A percentile compares a stretch with the other conserved stretches of the same genome.
Conservation (phyloP, 2,329 filamentous ascomycete species). For the Cercospora zeae-maydis region DNA sequence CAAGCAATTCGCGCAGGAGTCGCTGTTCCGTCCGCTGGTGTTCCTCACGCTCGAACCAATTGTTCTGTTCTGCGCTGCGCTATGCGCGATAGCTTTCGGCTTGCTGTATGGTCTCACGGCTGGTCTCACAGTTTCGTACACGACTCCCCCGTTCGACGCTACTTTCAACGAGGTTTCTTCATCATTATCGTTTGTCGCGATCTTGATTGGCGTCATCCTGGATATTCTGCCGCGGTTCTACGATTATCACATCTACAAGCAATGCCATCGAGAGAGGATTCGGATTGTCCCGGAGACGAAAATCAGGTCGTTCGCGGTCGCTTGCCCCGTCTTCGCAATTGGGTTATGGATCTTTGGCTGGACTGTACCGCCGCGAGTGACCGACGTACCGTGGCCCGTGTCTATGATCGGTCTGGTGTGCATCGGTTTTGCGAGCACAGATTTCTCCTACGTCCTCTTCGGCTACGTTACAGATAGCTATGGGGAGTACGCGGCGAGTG, state of each 20-base stretch:
- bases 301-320: conserved; percentile 25
- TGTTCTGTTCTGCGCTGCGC: conserved; percentile 41
- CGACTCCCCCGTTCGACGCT: conserved; percentile 28
- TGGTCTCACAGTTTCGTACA: conserved; percentile 23
- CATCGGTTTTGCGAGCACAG: conserved; percentile 27
- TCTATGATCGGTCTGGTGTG: conserved; percentile 28
- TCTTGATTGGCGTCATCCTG: conserved; percentile 40
- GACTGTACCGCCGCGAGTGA: conserved; percentile 22
- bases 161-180: conserved; percentile 42
- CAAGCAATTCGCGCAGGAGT: conserved; percentile 38
- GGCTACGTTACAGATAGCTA: conserved; percentile 65
- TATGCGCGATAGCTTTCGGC: conserved; percentile 24
- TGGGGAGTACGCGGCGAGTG: conserved; percentile 57
- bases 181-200: conserved; percentile 38
- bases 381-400: conserved; percentile 23
- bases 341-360: conserved; percentile 33
- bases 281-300: conserved; percentile 46
- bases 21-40: conserved; percentile 42
- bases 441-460: conserved; percentile 26
- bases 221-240: conserved; percentile 24
- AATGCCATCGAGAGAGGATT: conserved; percentile 33
- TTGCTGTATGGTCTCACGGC: conserved; percentile 26
- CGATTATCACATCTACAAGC: conserved; percentile 18
- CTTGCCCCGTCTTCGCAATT: conserved; percentile 19
- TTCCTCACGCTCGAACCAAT: conserved; percentile 49